Base-by-base conservation (phyloP, 768 basidiomycete genomes). In the Tylopilus sp. region DNA sequence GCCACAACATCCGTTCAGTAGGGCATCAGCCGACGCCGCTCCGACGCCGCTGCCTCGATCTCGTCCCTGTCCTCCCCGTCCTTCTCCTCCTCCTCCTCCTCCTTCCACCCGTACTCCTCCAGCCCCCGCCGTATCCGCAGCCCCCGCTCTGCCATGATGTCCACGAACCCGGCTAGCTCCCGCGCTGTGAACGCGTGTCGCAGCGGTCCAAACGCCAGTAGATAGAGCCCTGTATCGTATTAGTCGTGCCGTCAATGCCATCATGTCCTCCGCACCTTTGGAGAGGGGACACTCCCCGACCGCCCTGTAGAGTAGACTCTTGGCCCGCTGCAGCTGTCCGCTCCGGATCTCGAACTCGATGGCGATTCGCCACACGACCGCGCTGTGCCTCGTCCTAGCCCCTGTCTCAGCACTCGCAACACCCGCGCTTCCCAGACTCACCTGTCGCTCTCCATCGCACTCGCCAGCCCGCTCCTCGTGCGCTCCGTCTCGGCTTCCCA, bases 81-180 rank as follows among this genome's bases (percentile, higher is more conserved):
- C 68, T 87, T 86, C 46, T 79, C 76, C 34, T 21, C 63, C 60
- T 9, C 21, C 44, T 22, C 56, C 45, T 63, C 68, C 25, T 41
- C 58, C 19, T n/a, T 50, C 48, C 52, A 51, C 26, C 59, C 52
- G 22, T 72, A 73, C 33, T 75, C 77, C 13, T 90, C 87, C 59
- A 91, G 54, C 0, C 79, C 84, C 45, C 70, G 66, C 40, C 85
- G 76, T 65, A 87, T 70, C 42, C 90, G 79, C 22, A 92, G 61
- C 4, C 84, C 85, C 34, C 87, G 72, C 65, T 92, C 90, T 6
- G 77, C 85, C 90, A 92, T 92, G 4, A 80, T 79, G 51, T 89
- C 87, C 44, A 76, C 84, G 48, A 86, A 76, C 21, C 64, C 74
- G 46, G 76, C 76, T 57, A 92, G 72, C 66, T 92, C 89, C 16